Conservation (phyloP, 805 yeast genomes). For the Ogataea naganishii region DNA sequence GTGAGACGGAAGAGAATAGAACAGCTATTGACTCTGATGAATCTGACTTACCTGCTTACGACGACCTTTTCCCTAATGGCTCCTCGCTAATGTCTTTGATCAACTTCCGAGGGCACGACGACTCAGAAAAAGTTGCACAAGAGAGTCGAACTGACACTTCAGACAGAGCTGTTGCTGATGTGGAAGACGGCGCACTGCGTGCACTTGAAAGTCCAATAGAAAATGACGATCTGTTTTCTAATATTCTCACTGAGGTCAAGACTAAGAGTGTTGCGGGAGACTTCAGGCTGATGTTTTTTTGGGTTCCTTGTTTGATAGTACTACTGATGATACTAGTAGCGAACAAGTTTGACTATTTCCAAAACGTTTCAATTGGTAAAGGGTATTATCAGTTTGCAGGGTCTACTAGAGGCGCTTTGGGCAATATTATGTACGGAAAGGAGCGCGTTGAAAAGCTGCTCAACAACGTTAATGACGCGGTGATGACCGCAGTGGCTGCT, state of each 20-base stretch:
- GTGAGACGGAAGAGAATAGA: slow-evolving; percentile 30
- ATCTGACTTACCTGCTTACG: slow-evolving; percentile 61
- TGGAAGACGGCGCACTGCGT: neutral
- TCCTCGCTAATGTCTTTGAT: slow-evolving; percentile 18
- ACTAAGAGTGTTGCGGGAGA: slow-evolving; percentile 53
- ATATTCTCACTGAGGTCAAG: slow-evolving; percentile 14
- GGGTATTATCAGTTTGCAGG: slow-evolving; percentile 26
- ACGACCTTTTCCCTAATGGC: slow-evolving; percentile 63
- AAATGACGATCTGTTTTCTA: slow-evolving; percentile 8
- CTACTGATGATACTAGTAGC: slow-evolving; percentile 34
- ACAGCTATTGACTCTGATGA: too few species aligned
- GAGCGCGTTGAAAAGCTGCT: slow-evolving; percentile 24
- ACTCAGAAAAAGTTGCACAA: slow-evolving; percentile 5
- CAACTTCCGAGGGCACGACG: slow-evolving; percentile 19
- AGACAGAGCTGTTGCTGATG: slow-evolving; percentile 1
- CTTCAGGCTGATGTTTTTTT: slow-evolving; percentile 78
- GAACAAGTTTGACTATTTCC: slow-evolving; percentile 15
- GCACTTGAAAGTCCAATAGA: neutral
- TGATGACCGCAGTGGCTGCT: slow-evolving; percentile 27
- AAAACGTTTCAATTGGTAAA: slow-evolving; percentile 4
- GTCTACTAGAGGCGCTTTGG: slow-evolving; percentile 33
- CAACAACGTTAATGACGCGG: slow-evolving; percentile 33
- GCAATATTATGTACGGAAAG: slow-evolving; percentile 33
- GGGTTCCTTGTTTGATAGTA: slow-evolving; percentile 72
- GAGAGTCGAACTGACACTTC: neutral